Evolutionary conservation across 2,329 filamentous ascomycete genomes (phyloP).

Genomic region (Apiospora arundinis): DNA sequence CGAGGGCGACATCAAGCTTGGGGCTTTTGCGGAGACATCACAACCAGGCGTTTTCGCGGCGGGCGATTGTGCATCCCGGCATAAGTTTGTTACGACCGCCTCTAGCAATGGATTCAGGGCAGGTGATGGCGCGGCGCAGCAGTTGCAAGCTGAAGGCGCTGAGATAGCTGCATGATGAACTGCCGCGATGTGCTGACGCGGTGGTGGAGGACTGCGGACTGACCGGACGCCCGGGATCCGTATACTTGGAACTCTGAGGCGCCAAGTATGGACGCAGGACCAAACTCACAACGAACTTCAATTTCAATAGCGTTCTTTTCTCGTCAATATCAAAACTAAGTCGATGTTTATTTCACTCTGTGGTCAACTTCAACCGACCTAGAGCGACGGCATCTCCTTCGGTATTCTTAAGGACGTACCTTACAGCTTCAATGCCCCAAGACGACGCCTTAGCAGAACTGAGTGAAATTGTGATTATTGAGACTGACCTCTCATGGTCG

Average conservation of each 20-base stretch:
- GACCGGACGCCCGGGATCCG: no score
- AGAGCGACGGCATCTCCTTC: accelerated
- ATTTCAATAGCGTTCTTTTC: not conserved
- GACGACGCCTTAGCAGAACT: no score
- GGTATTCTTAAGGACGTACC: not conserved
- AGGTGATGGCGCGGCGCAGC: not conserved
- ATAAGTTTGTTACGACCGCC: not conserved
- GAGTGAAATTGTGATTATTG: not conserved
- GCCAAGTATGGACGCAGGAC: no score
- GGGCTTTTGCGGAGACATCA: not conserved
- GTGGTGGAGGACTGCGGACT: no score
- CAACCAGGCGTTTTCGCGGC: not conserved
- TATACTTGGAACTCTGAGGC: not conserved
- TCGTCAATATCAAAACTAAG: not conserved
- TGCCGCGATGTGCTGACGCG: not conserved
- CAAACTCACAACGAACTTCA: not conserved
- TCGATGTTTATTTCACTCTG: not conserved
- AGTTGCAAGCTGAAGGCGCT: not conserved
- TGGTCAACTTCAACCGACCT: not conserved
- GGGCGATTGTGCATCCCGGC: not conserved
- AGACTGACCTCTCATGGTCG: not conserved
- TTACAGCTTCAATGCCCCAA: not conserved
- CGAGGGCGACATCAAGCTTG: not conserved
- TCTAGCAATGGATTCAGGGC: not conserved
- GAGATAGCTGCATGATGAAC: not conserved